Evolutionary conservation across 768 basidiomycete genomes (phyloP), one percentile per base, ranked within the genome.

Genomic region (Termitomyces sp.): DNA sequence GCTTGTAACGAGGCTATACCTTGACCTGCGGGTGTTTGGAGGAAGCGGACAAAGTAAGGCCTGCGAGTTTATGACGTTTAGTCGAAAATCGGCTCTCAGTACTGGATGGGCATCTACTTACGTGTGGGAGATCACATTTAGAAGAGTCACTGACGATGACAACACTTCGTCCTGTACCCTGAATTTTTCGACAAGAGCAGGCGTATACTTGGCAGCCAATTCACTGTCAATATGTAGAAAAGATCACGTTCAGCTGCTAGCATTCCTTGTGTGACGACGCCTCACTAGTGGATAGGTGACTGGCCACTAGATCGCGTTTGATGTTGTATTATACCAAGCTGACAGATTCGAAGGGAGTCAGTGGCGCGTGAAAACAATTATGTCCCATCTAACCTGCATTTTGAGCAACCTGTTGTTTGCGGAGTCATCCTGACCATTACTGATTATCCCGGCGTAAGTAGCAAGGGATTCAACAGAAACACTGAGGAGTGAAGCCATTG

Each of bases 11-110:
- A 67, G 7, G 68, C 73, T 40, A 80, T 49, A 26, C 71, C 72
- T 54, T 64, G 67, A 7, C 67, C 71, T 16, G 67, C 71, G 7
- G 68, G 59, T 3, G 64, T 72, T 20, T 62, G 71, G 33, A 68
- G 58, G 56, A 74, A 78, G 30, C 78, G 76, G 36, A 72, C 61
- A 57, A 78, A 79, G 61, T 80, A 78, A 10, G 78, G 71, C 2
- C 79, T 78, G 48, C 13, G 42, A 53, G 13, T 27, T 30, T n/a
- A 44, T 43, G 48, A 50, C 32, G 50, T 37, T 39, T 13, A 39
- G 22, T 10, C n/a, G n/a, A 53, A 36, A 37, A 22, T 18, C 12
- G 4, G 6, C 24, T 34, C 16, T 7, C 20, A 37, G 9, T 26
- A 9, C 18, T 32, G 1, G 39, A 52, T 6, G 32, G 24, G 37